Conservation (phyloP, 2,329 filamentous ascomycete genomes). For the Fusarium nygamai region DNA sequence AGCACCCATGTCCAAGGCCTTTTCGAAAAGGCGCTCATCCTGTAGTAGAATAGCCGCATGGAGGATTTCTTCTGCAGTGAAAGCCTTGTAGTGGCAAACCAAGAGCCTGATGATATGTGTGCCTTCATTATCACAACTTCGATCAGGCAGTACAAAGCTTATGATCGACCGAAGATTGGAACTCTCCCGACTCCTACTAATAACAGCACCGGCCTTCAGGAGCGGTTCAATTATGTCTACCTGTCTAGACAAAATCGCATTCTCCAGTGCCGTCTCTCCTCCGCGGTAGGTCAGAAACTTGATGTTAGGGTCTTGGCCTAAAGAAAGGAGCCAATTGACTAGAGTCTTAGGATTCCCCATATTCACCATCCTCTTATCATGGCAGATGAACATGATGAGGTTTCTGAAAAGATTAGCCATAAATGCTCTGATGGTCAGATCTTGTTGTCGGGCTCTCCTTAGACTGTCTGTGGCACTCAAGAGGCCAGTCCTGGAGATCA, state of each 20-base stretch:
- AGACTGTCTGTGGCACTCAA: not conserved
- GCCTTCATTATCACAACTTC: not conserved
- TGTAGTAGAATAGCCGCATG: not conserved
- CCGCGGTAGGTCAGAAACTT: accelerated
- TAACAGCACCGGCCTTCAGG: not conserved
- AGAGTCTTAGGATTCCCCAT: not conserved
- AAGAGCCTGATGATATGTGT: accelerated
- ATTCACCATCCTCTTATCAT: accelerated
- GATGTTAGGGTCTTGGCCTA: not conserved
- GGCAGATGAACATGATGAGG: accelerated
- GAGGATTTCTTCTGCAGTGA: accelerated
- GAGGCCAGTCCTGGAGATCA: accelerated
- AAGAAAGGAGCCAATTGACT: not conserved
- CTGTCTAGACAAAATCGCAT: not conserved
- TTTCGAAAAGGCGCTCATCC: accelerated
- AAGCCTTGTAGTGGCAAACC: accelerated
- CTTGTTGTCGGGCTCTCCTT: accelerated
- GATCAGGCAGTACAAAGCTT: accelerated
- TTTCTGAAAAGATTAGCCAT: not conserved
- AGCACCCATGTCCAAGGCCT: accelerated
- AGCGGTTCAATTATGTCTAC: not conserved
- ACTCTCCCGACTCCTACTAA: accelerated
- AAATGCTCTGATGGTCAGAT: not conserved
- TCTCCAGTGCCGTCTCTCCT: accelerated
- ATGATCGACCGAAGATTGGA: accelerated